Evolutionary conservation across 352 stramenopile genomes (phyloP), one percentile per base, ranked within the genome.

Genomic region (Globisporangium canariense): DNA sequence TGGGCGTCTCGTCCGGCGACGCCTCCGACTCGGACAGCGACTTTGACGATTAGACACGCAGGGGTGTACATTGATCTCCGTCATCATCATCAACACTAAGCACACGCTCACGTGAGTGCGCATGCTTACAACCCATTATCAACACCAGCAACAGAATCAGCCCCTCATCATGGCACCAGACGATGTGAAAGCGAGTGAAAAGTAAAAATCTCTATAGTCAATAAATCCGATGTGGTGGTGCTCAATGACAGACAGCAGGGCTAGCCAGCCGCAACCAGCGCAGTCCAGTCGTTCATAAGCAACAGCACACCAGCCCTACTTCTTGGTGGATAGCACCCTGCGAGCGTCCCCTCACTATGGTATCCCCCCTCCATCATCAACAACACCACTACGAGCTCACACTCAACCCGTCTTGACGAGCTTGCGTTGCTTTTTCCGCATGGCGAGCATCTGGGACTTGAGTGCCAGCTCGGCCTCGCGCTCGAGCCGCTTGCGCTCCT

Each of bases 11-110:
- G 36, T 76, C 74, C 7, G 79, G 68, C 63, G 71, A 79, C 43
- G 82, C 73, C 36, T 93, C 86, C 3, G 87, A 95, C 74, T 94
- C 86, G 71, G 82, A 88, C 73, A 94, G 86, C 71, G 86, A 94
- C 43, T 94, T 94, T 58, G 81, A 91, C 46, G 85, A 94, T 56
- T 81, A 88, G 38, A 58, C 8, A 16, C 20, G 5, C 43, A 16
- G 9, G 43, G 3, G 43, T 49, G 16, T 46, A 30, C 32, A 41
- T 41, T 34, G 25, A 40, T 20, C 4, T 10, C 11, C 50, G 10
- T 56, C 10, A 40, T 22, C 11, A 36, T 55, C 14, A 14, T 9
- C 13, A 14, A 34, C 1, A 45, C 38, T 3, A 46, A n/a, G 40
- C 40, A 20, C 14, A 13, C 40, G n/a, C 13, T 18, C 40, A 46